A percentile compares a stretch with the other conserved stretches of the same genome.
Conservation (phyloP, 331 rosid species). For the Rosa hybrid region DNA sequence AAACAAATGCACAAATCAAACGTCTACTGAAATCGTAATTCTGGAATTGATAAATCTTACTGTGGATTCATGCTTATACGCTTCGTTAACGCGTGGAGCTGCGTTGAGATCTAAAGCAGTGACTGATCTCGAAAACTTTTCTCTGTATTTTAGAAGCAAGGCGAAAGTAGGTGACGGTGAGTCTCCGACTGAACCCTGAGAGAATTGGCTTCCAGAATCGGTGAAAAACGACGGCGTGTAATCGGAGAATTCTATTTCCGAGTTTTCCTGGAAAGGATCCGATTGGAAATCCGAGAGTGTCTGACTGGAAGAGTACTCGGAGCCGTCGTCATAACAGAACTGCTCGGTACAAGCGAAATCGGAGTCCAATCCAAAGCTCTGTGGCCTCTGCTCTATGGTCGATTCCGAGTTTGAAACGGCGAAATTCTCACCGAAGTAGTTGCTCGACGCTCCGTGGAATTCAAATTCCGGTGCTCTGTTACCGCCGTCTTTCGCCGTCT, state of each 20-base stretch:
- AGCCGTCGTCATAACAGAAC: constrained; percentile 51
- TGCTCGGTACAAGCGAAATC: constrained; percentile 80
- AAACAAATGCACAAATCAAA: constrained; percentile 1
- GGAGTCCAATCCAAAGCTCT: constrained; percentile 30
- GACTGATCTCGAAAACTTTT: constrained; percentile 44
- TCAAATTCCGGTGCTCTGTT: constrained; percentile 58
- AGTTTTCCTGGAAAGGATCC: constrained; percentile 46
- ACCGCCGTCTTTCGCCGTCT: constrained; percentile 22
- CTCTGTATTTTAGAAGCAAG: constrained; percentile 56
- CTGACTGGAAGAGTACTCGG: constrained; percentile 54
- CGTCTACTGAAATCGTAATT: background rate
- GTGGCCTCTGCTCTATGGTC: constrained; percentile 43
- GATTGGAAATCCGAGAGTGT: constrained; percentile 54
- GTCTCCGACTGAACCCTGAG: constrained; percentile 58
- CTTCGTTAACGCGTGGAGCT: constrained; percentile 35
- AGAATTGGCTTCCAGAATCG: constrained; percentile 88
- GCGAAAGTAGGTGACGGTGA: constrained; percentile 62
- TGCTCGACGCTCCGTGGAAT: constrained; percentile 32
- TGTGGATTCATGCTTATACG: constrained; percentile 31
- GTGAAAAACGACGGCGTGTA: constrained; percentile 53
- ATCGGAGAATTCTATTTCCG: constrained; percentile 60
- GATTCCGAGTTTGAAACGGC: constrained; percentile 50
- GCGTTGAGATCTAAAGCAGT: constrained; percentile 17
- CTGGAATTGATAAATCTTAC: constrained; percentile 40
- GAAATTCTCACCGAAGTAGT: constrained; percentile 27